A percentile compares a stretch with the other conserved stretches of the same genome.
phyloP scores from a whole-genome alignment of 2,329 filamentous ascomycete species.

The Talaromyces albobiverticillius region DNA sequence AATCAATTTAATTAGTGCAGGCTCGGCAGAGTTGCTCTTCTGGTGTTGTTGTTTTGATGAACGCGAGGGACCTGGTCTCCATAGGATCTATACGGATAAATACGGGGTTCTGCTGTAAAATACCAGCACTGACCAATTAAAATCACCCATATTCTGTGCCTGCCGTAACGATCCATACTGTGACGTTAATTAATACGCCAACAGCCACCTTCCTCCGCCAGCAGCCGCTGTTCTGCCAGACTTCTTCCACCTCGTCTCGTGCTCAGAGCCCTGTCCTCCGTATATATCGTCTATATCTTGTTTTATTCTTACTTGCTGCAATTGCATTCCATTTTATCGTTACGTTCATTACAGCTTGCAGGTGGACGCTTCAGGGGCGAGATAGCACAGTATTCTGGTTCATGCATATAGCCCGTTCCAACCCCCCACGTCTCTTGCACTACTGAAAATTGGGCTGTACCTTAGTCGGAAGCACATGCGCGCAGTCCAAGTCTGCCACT shows the following conservation, averaged over 20 bases:
- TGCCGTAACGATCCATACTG: background rate
- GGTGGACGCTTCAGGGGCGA: no score
- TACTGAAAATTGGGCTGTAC: conserved; percentile 1
- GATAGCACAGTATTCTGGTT: background rate
- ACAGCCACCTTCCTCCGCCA: background rate
- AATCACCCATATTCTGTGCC: background rate
- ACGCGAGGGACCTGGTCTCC: background rate
- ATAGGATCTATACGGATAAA: background rate
- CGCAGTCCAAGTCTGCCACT: conserved; percentile 28
- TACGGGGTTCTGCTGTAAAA: background rate
- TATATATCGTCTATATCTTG: background rate
- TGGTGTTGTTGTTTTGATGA: background rate
- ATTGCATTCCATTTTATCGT: background rate
- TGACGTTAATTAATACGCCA: background rate
- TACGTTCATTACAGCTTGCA: no score
- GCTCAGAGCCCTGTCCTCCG: background rate
- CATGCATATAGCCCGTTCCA: background rate
- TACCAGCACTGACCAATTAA: background rate
- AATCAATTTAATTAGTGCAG: no score
- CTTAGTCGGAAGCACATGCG: conserved; percentile 35
- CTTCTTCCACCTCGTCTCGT: background rate
- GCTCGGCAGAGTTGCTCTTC: no score
- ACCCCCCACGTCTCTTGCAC: conserved; percentile 2
- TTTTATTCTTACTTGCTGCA: background rate
- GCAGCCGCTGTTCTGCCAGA: background rate